Evolutionary conservation across 164 flowering plant species (phyloP).

Genomic region (Vitis rotundifolia): DNA sequence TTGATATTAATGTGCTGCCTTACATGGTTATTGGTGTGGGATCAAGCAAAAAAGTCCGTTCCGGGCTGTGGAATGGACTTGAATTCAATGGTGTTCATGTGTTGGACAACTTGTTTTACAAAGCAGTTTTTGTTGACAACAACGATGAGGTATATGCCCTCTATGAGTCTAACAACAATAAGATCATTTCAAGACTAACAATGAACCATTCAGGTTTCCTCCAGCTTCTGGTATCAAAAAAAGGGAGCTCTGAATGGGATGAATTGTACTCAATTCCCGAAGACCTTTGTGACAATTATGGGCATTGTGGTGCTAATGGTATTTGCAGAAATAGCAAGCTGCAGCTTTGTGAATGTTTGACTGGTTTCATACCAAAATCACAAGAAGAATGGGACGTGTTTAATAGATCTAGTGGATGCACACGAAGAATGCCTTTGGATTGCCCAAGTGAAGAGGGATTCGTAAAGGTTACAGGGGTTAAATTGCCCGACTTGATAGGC

Average conservation of each 20-base stretch:
- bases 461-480: background rate
- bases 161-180: background rate
- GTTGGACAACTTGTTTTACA: too few species aligned
- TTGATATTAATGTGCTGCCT: too few species aligned
- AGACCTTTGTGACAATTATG: background rate
- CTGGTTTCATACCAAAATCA: slow-evolving; percentile 20
- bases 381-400: slow-evolving; percentile 7
- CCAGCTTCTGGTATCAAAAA: background rate
- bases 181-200: background rate
- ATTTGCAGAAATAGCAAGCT: background rate
- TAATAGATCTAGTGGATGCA: slow-evolving; percentile 17
- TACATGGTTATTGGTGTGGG: too few species aligned
- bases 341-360: slow-evolving; percentile 12
- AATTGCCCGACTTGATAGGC: background rate
- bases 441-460: slow-evolving; percentile 15
- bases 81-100: too few species aligned
- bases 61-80: too few species aligned
- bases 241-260: background rate
- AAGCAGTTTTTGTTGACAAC: too few species aligned
- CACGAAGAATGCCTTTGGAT: background rate
- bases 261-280: background rate
- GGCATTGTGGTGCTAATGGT: background rate
- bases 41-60: too few species aligned
- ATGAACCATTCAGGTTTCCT: background rate
- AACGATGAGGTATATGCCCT: background rate